Base-by-base conservation (phyloP, 1,284 basidiomycete species). In the Hortiboletus rubellus region DNA sequence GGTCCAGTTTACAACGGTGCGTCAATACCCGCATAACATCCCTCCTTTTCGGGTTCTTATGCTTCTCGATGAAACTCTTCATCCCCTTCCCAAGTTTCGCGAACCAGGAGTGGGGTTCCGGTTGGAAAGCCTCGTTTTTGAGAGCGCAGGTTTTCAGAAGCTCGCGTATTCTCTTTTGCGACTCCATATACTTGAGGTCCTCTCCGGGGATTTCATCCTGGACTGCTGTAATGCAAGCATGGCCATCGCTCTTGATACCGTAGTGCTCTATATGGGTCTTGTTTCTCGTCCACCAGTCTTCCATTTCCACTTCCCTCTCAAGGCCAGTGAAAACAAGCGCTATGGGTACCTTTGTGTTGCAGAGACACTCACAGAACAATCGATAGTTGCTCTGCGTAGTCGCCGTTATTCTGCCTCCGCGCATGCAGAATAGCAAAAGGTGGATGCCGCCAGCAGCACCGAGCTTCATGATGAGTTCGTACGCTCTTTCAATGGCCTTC, bases 191-290 rank as follows among this genome's bases (percentile, higher is more conserved):
- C 47, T 73, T 70, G 59, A 37, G 48, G 37, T 65, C 52, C 34
- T 72, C 64, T 30, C 46, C 67, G 5, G 55, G 58, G 18, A 40
- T 52, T 18, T 69, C 70, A 11, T 63, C 67, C 24, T 50, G 54
- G 34, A 72, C 69, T 18, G 75, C 72, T 1, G 78, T 80, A 38
- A 79, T 69, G 54, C 77, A 79, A 17, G 75, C 77, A 22, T 72
- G 66, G 7, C 68, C 74, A 1, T 55, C 38, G 31, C 72, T 70
- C 38, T 59, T 56, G 58, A 79, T 76, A 1, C 66, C 67, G 37
- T 72, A 63, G 30, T 56, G 47, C 17, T 66, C 54, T 55, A 79
- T 76, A 11, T 59, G 52, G 0, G 12, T 44, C 40, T 62, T 54
- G 59, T 80, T 78, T 56, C 68, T 63, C 15, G 1, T 38, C 75